A percentile compares a stretch with the other conserved stretches of the same genome.
phyloP scores from a whole-genome alignment of 345 rosid species.

The Syzygium grande region DNA sequence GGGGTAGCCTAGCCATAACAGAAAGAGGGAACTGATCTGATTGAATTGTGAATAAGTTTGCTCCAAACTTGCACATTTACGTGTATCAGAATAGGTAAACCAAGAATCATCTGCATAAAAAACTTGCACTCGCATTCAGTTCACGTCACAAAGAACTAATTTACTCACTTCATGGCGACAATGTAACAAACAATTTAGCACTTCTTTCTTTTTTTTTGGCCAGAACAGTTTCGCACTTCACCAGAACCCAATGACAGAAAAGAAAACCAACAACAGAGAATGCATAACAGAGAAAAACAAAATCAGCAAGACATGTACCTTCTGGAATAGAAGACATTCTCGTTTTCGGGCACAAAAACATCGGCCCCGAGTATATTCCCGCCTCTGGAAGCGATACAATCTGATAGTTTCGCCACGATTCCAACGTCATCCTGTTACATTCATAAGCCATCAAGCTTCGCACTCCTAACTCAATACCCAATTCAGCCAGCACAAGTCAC shows the following conservation, averaged over 20 bases:
- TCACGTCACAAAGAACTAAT: background rate
- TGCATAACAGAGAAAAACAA: background rate
- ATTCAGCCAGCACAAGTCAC: background rate
- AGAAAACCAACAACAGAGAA: background rate
- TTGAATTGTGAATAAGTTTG: background rate
- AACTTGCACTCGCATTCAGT: background rate
- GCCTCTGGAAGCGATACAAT: slow-evolving; percentile 86
- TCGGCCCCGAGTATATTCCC: slow-evolving; percentile 91
- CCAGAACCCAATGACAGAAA: background rate
- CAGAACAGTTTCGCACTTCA: background rate
- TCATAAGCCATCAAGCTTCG: background rate
- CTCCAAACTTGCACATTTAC: background rate
- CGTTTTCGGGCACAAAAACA: slow-evolving; percentile 79
- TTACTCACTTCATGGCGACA: background rate
- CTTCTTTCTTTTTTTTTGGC: background rate
- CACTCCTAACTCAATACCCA: background rate
- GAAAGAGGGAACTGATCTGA: background rate
- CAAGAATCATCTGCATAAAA: background rate
- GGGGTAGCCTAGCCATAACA: background rate
- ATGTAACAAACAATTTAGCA: background rate
- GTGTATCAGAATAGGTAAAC: background rate
- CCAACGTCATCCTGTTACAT: slow-evolving; percentile 65
- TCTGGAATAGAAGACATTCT: slow-evolving; percentile 80
- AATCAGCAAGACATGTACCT: slow-evolving; percentile 30
- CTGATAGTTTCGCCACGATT: slow-evolving; percentile 83